A percentile compares a stretch with the other conserved stretches of the same genome.
Conservation (phyloP, 192 early-diverging fungal genomes). For the Allomyces javanicus region DNA sequence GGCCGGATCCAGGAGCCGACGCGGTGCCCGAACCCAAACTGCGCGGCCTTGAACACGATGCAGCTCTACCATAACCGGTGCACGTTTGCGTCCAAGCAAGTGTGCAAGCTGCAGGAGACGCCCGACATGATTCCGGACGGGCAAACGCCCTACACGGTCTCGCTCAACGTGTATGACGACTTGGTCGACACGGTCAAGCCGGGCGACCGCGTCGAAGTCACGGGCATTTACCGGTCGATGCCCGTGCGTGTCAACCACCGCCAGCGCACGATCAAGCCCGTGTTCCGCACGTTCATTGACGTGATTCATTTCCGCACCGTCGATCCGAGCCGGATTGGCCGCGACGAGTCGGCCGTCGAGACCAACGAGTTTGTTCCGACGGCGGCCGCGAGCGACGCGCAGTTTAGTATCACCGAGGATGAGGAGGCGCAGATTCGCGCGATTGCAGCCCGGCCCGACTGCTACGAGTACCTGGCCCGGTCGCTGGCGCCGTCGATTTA, state of each 20-base stretch:
- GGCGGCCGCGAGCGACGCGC: constrained; percentile 9
- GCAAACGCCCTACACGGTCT: constrained; percentile 93
- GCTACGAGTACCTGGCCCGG: constrained; percentile 63
- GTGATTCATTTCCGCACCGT: constrained; percentile 77
- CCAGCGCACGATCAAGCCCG: constrained; percentile 62
- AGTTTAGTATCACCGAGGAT: constrained; percentile 15
- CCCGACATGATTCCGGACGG: constrained; percentile 86
- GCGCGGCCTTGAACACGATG: constrained; percentile 64
- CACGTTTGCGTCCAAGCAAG: constrained; percentile 79
- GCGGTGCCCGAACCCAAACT: constrained; percentile 55
- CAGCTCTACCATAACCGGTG: constrained; percentile 87
- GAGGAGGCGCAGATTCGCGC: constrained; percentile 42
- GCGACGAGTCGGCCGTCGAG: background rate
- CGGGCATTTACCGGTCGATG: constrained; percentile 80
- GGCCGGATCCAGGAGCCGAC: constrained; percentile 74
- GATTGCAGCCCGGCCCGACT: constrained; percentile 38
- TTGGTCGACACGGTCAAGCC: constrained; percentile 80
- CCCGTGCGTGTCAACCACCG: constrained; percentile 81
- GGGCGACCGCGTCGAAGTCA: constrained; percentile 84
- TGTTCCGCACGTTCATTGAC: constrained; percentile 91
- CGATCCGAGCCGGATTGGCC: constrained; percentile 47
- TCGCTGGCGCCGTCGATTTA: constrained; percentile 88
- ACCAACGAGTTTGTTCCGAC: constrained; percentile 10
- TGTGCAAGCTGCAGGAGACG: constrained; percentile 84
- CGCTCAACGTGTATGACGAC: constrained; percentile 79